Evolutionary conservation across 495 filamentous ascomycete species (phyloP), one percentile per base, ranked within the genome.

Genomic region (Neurospora sp.): DNA sequence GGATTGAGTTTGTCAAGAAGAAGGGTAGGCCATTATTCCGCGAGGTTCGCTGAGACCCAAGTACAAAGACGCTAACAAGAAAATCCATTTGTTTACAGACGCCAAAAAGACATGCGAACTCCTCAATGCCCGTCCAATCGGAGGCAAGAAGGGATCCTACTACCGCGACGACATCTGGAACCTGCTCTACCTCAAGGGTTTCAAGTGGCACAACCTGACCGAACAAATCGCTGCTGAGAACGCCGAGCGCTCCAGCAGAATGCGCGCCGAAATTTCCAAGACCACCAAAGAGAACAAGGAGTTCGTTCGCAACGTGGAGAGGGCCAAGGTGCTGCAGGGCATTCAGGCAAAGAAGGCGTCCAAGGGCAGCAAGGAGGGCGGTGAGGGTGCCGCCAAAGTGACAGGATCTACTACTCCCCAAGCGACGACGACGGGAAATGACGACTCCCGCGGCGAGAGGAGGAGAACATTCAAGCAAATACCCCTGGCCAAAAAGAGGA

Each of bases 121-220:
- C 3, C 81, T 98, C 40, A 98, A 98, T 81, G 90, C 92, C 37
- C 85, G 86, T 37, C 94, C 87, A 34, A 90, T 98, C 62, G 94
- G 94, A 36, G 96, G 94, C 19, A 92, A 91, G 78, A 98, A 97
- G 84, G 90, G 94, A 5, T 87, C 89, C 15, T 96, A 90, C 82
- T 99, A 98, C 81, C 89, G 92, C 72, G 96, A 99, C 81, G 96
- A 98, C 79, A 88, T 99, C 69, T 97, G 92, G 92, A 96, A 83
- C 59, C 72, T 89, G 42, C 77, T 87, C 73, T 99, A 98, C 79
- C 84, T 99, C 71, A 88, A 86, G 40, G 93, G 93, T 3, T 96
- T 95, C 78, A 94, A 92, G 78, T 99, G 95, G 94, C 83, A 81
- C 69, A 71, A 78, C 72, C 72, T 77, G n/a, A 77, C 76, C 11